phyloP scores from a whole-genome alignment of 768 basidiomycete genomes.

The Termitomyces sp. region DNA sequence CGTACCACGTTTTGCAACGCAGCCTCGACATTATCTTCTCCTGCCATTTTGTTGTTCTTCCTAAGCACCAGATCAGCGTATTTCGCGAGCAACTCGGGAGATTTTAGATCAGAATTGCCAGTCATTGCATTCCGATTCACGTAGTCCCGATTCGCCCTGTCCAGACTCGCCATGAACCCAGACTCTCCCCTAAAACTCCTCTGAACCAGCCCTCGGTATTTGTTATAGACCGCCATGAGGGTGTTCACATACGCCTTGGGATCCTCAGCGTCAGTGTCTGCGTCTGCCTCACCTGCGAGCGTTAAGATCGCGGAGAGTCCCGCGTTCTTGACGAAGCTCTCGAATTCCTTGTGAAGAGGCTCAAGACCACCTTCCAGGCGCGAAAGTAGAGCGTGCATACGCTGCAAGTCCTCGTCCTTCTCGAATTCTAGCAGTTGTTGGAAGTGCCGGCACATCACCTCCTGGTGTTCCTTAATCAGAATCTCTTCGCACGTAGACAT shows the following conservation, averaged over 20 bases:
- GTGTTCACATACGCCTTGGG: slow-evolving; percentile 95
- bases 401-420: slow-evolving; percentile 90
- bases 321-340: slow-evolving; percentile 91
- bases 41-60: slow-evolving; percentile 94
- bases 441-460: slow-evolving; percentile 91
- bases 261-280: slow-evolving; percentile 62
- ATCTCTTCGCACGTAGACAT: slow-evolving; percentile 87
- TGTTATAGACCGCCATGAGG: slow-evolving; percentile 85
- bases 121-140: slow-evolving; percentile 93
- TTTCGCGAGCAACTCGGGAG: slow-evolving; percentile 89
- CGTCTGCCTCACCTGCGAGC: slow-evolving; percentile 56
- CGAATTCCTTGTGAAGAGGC: slow-evolving; percentile 88
- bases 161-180: slow-evolving; percentile 90
- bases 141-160: slow-evolving; percentile 93
- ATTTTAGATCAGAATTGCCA: slow-evolving; percentile 80
- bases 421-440: slow-evolving; percentile 87
- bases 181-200: slow-evolving; percentile 90
- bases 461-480: slow-evolving; percentile 83
- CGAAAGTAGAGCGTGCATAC: slow-evolving; percentile 92
- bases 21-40: slow-evolving; percentile 87
- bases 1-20: slow-evolving; percentile 88
- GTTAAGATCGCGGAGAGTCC: slow-evolving; percentile 82
- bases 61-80: slow-evolving; percentile 86
- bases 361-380: slow-evolving; percentile 90
- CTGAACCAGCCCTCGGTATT: slow-evolving; percentile 85